Percentiles rank a stretch among this genome's conserved stretches.
phyloP scores from a whole-genome alignment of 768 basidiomycete genomes.

The Neoboletus magnificus region DNA sequence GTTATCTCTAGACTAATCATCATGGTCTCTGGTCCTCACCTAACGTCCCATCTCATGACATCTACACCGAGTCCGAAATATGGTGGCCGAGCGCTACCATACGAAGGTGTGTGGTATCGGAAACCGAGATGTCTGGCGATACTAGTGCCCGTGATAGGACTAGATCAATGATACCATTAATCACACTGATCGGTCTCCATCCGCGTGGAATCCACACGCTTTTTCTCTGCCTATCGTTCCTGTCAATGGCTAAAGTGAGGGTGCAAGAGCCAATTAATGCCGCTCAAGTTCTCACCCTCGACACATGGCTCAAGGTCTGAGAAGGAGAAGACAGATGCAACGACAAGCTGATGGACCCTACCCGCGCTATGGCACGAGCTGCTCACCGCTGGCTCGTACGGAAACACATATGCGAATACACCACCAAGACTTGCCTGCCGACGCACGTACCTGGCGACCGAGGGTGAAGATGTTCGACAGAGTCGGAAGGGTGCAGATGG shows the following conservation, averaged over 20 bases:
- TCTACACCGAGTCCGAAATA: neutral
- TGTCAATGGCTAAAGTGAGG: neutral
- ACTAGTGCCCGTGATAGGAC: neutral
- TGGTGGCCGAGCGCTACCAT: neutral
- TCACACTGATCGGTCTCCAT: neutral
- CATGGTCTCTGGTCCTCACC: neutral
- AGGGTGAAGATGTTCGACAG: neutral
- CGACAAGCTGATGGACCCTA: neutral
- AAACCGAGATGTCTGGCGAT: constrained; percentile 4
- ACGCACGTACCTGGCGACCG: neutral
- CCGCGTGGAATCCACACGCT: neutral
- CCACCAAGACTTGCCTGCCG: neutral
- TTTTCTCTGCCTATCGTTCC: neutral
- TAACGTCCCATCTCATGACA: neutral
- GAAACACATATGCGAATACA: neutral
- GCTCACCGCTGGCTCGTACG: neutral
- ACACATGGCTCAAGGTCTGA: neutral
- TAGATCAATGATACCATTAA: neutral
- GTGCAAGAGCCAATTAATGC: neutral
- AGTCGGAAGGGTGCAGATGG: too few species aligned
- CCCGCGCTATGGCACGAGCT: neutral
- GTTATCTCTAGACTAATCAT: constrained; percentile 3
- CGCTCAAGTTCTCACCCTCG: neutral
- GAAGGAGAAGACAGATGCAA: neutral
- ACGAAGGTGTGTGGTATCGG: neutral